Conservation (phyloP, 2,329 filamentous ascomycete genomes). For the Thelonectria discophora region DNA sequence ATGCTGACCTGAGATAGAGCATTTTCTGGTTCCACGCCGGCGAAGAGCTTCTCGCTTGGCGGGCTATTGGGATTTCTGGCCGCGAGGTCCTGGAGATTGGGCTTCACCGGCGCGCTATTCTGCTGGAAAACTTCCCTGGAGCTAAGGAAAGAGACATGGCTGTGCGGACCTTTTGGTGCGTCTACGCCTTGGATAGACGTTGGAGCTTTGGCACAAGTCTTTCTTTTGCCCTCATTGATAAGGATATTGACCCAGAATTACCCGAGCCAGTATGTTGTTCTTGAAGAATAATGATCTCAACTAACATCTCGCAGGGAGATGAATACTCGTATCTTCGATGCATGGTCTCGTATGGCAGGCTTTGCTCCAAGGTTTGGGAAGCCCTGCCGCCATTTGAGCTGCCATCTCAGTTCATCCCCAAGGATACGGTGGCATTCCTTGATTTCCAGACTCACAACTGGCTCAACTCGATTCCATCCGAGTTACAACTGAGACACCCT, state of each 20-base stretch:
- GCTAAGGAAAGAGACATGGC: conserved; percentile 44
- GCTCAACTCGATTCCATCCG: conserved; percentile 55
- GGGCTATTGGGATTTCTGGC: conserved; percentile 56
- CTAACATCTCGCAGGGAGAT: conserved; percentile 37
- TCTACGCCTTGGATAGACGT: conserved; percentile 60
- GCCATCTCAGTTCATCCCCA: conserved; percentile 45
- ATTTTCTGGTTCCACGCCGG: conserved; percentile 56
- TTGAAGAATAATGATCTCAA: neutral
- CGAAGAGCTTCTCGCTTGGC: conserved; percentile 60
- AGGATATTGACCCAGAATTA: conserved; percentile 58
- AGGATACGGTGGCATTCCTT: conserved; percentile 51
- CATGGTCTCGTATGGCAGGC: conserved; percentile 57
- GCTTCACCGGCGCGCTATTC: conserved; percentile 55
- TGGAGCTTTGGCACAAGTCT: conserved; percentile 62
- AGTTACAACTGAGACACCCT: conserved; percentile 51
- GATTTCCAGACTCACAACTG: conserved; percentile 56
- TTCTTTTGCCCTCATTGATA: conserved; percentile 59
- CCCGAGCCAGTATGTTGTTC: conserved; percentile 51
- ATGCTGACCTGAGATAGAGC: conserved; percentile 40
- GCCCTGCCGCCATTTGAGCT: conserved; percentile 51
- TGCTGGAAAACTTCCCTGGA: conserved; percentile 50
- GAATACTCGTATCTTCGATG: conserved; percentile 54
- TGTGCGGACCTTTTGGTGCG: conserved; percentile 58
- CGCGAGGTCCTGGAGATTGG: conserved; percentile 59
- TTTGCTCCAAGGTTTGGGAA: conserved; percentile 58